These are phyloP conservation scores for Striga hermonthica DNA, from an alignment of 305 asterid genomes.

Conservation along the genomic window DNA sequence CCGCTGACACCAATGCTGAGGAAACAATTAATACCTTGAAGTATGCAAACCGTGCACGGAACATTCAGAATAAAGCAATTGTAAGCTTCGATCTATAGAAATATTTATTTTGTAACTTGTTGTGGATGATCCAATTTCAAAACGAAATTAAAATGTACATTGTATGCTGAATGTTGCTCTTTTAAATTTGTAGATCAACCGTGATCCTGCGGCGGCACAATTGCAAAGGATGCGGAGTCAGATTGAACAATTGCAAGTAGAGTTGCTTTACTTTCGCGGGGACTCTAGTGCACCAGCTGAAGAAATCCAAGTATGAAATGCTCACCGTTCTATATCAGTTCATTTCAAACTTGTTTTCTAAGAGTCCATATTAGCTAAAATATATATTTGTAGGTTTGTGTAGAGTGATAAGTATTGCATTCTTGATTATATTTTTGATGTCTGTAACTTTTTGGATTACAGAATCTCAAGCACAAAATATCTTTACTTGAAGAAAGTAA, in stretches of 20 bases:
- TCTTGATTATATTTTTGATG: constrained; percentile 25
- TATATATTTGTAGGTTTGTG: not conserved
- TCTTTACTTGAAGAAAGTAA: constrained; percentile 92
- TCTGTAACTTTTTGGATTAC: constrained; percentile 22
- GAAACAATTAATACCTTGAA: constrained; percentile 87
- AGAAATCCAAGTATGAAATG: constrained; percentile 65
- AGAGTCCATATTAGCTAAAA: too few species aligned
- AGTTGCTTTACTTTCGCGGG: constrained; percentile 79
- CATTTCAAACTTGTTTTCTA: constrained; percentile 22
- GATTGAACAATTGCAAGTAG: constrained; percentile 88
- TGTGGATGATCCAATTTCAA: not conserved
- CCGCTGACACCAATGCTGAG: constrained; percentile 95
- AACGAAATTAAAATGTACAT: not conserved
- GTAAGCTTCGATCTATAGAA: constrained; percentile 42
- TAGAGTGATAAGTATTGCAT: not conserved
- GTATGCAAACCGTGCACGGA: constrained; percentile 92
- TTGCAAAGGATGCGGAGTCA: constrained; percentile 87
- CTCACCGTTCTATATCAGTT: constrained; percentile 15
- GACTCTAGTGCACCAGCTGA: constrained; percentile 69
- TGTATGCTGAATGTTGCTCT: not conserved
- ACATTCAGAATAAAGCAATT: constrained; percentile 93
- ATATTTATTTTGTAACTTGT: constrained; percentile 1
- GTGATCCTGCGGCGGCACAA: constrained; percentile 83
- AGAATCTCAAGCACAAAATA: constrained; percentile 89
- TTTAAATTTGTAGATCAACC: constrained; percentile 61